Evolutionary conservation across 768 basidiomycete genomes (phyloP), one percentile per base, ranked within the genome.

Genomic region (Chalciporus piperatus): DNA sequence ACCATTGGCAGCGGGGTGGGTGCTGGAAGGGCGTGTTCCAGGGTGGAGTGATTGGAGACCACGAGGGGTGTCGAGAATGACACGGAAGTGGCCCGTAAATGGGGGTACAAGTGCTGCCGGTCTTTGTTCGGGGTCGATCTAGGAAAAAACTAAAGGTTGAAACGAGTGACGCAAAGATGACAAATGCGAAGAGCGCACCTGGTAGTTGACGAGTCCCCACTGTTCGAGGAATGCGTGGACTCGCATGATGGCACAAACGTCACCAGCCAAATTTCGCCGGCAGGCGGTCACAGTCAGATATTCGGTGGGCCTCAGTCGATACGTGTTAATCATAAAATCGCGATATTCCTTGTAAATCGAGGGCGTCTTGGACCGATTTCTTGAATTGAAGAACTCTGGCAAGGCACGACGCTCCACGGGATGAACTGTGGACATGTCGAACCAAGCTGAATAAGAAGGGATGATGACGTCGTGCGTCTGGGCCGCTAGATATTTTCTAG

Each of bases 321-420:
- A 98, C 1, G 97, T 94, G 74, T 99, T 98, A 69, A 99, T 84
- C 96, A 99, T 99, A 61, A 99, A 99, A 76, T 99, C 96, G 54
- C 97, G 85, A 64, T 99, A 99, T 68, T 99, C 96, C 70, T 98
- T 98, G 77, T 98, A 99, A 55, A 98, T 93, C 17, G 90, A 79
- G 0, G 97, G 96, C 2, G 96, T 97, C 74, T 99, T 99, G 55
- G 86, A 89, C 50, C 95, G 74, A 69, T 98, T 98, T 47, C 92
- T 80, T 41, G 89, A 90, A 67, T 92, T 94, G 82, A 99, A 99
- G 78, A 98, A 99, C 71, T 99, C 97, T 30, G 97, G 97, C 25
- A 99, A 76, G 1, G 92, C 89, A 57, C 92, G 84, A 41, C 85
- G 82, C 70, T 99, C 97, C 54, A 98, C 88, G 10, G 89, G 82